Percentiles rank a stretch among this genome's conserved stretches.
Evolutionary conservation across 306 rosid species (phyloP).

Genomic region (Neltuma alba): DNA sequence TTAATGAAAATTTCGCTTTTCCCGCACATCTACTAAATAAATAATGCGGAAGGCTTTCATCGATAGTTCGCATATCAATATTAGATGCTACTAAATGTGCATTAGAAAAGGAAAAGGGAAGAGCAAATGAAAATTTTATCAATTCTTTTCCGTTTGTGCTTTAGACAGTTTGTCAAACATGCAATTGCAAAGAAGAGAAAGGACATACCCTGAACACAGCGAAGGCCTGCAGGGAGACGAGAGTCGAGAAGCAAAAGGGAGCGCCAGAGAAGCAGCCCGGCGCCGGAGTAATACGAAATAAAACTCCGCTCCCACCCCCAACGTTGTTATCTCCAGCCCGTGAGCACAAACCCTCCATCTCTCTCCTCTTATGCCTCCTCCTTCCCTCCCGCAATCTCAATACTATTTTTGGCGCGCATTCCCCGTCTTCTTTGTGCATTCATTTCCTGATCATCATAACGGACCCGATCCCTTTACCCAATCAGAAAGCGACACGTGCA

Average conservation of each 20-base stretch:
- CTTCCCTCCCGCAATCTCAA: background rate
- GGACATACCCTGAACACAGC: constrained; percentile 78
- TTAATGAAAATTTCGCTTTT: background rate
- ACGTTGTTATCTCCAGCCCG: constrained; percentile 35
- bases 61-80: background rate
- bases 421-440: background rate
- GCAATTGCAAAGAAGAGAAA: background rate
- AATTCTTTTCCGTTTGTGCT: background rate
- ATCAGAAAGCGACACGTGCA: background rate
- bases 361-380: constrained; percentile 14
- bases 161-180: background rate
- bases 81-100: background rate
- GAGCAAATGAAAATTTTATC: background rate
- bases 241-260: constrained; percentile 24
- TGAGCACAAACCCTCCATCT: constrained; percentile 17
- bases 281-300: constrained; percentile 55
- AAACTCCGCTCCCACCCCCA: constrained; percentile 39
- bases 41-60: constrained; percentile 1
- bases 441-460: background rate
- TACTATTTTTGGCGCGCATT: constrained; percentile 34
- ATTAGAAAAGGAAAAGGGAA: background rate
- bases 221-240: constrained; percentile 69
- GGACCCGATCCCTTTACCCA: background rate
- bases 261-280: constrained; percentile 68
- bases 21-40: background rate